phyloP scores from a whole-genome alignment of 225 moss, liverwort and hornwort species.

The Ulota crispa region DNA sequence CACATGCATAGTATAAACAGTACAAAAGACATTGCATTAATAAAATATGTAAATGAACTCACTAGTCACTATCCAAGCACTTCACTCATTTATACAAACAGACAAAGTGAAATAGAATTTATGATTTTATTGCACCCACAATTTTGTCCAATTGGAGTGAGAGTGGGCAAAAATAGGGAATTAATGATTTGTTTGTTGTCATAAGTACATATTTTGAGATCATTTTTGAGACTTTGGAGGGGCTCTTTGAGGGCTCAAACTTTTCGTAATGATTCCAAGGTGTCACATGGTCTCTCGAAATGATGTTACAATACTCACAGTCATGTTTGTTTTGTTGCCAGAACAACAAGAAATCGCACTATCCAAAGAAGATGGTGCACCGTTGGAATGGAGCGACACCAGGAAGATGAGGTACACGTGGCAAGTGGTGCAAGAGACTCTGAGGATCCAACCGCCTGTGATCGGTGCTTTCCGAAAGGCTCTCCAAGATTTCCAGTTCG shows the following conservation, averaged over 20 bases:
- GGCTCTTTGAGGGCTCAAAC: no score
- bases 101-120: no score
- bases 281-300: neutral
- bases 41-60: no score
- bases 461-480: conserved; percentile 11
- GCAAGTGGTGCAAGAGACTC: conserved; percentile 49
- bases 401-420: conserved; percentile 53
- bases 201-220: no score
- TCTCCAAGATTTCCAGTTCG: conserved; percentile 43
- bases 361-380: conserved; percentile 2
- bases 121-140: no score
- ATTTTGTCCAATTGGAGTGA: no score
- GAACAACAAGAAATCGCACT: conserved; percentile 33
- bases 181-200: no score
- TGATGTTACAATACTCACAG: neutral
- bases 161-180: no score
- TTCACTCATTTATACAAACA: no score
- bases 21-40: neutral
- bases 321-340: neutral
- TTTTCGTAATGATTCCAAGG: neutral
- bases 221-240: no score
- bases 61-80: no score
- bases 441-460: conserved; percentile 35
- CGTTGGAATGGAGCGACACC: conserved; percentile 40
- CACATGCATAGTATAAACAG: no score